Evolutionary conservation across 805 yeast species (phyloP), one percentile per base, ranked within the genome.

Genomic region (Zygotorulaspora florentina): DNA sequence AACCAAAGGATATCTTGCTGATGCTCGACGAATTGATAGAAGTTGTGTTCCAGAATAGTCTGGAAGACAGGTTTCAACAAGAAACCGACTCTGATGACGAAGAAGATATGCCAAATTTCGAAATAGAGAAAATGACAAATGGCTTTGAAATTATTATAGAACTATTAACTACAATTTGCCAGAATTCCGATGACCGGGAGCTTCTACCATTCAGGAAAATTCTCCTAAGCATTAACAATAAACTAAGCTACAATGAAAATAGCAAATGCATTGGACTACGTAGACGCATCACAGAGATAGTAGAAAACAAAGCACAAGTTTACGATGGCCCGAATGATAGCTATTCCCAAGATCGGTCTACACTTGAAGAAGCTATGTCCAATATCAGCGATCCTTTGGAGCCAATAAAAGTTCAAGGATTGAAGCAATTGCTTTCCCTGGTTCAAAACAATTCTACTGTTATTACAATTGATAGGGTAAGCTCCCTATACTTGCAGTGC

Each of bases 391-490:
- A 90, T 64, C 85, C 90, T 0, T 66, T 85, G 35, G 82, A 86
- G 2, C 96, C 98, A 0, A 77, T 91, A 2, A 72, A 89, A 43
- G 98, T 95, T 0, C 89, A 86, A 63, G 98, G 98, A 0, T 66
- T 93, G 8, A 77, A 76, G 51, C 64, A 81, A 18, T 63, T 91
- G 26, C 70, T 87, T 25, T 72, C 75, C 45, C 68, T 88, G 35
- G 71, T 79, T 5, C 72, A 68, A 35, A 65, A 62, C 26, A 70
- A 70, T 29, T 77, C 86, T n/a, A 61, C 69, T 1, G 79, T 77
- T 0, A 60, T 87, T 11, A 58, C 75, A 0, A 40, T 76, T 8
- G 77, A 75, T 3, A 75, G 77, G 43, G 91, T 77, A 0, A 64
- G 87, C 25, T 72, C 77, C 13, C 64, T 87, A 11, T 87, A 85